These are phyloP conservation scores for Zygosaccharomyces pseudorouxii DNA, from an alignment of 805 yeast species.

Conservation along the genomic window DNA sequence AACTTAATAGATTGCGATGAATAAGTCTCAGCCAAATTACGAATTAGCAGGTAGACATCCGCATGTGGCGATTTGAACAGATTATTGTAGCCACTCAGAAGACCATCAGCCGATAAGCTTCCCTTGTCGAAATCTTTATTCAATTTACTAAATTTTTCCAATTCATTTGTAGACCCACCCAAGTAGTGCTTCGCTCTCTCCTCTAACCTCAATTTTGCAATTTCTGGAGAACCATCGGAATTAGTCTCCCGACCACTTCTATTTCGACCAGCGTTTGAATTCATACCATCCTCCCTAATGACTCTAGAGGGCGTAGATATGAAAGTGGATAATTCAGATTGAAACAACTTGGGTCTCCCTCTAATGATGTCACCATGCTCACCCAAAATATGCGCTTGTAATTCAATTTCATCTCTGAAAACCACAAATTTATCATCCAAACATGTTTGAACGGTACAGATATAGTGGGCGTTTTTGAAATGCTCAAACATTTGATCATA, in stretches of 20 bases:
- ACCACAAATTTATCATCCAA: constrained; percentile 89
- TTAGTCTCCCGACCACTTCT: constrained; percentile 31
- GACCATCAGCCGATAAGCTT: constrained; percentile 44
- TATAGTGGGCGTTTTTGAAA: constrained; percentile 67
- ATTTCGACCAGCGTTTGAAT: constrained; percentile 4
- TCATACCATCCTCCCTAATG: constrained; percentile 19
- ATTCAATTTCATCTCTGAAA: constrained; percentile 77
- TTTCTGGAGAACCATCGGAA: constrained; percentile 39
- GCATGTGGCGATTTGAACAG: constrained; percentile 44
- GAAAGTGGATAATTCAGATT: constrained; percentile 63
- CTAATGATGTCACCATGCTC: constrained; percentile 51
- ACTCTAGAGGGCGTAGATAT: constrained; percentile 33
- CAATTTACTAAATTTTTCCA: constrained; percentile 45
- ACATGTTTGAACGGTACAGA: constrained; percentile 73
- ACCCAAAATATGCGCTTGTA: constrained; percentile 80
- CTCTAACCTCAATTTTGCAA: constrained; percentile 60
- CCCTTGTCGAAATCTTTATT: constrained; percentile 47
- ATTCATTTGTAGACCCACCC: constrained; percentile 45
- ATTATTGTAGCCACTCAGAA: constrained; percentile 43
- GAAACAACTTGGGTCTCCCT: constrained; percentile 39
- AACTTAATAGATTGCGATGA: constrained; percentile 44
- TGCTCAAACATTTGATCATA: constrained; percentile 73
- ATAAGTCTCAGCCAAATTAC: constrained; percentile 56
- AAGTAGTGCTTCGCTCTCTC: constrained; percentile 83
- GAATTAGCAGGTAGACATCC: constrained; percentile 54